Percentiles rank a stretch among this genome's conserved stretches.
Conservation (phyloP, 768 basidiomycete genomes). For the Pulveroboletus sp. region DNA sequence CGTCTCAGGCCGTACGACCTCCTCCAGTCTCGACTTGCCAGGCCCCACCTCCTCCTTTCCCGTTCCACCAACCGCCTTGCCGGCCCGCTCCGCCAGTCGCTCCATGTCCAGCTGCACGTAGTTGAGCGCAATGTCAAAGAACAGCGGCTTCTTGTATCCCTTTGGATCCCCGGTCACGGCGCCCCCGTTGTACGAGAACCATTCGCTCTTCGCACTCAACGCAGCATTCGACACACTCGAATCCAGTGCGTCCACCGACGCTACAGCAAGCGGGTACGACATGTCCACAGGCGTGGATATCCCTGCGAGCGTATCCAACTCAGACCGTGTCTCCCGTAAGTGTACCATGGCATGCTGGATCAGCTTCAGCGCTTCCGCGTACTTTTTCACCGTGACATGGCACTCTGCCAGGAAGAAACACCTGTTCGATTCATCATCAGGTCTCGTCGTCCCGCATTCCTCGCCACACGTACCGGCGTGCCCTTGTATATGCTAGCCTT, state of each 20-base stretch:
- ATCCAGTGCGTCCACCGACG: conserved; percentile 52
- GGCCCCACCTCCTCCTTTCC: conserved; percentile 21
- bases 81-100: conserved; percentile 63
- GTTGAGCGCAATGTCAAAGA: conserved; percentile 93
- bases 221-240: conserved; percentile 43
- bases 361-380: conserved; percentile 68
- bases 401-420: conserved; percentile 74
- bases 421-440: conserved; percentile 34
- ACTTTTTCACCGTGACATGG: conserved; percentile 65
- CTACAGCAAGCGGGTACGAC: conserved; percentile 53
- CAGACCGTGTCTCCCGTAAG: conserved; percentile 65
- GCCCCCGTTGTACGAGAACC: conserved; percentile 79
- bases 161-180: conserved; percentile 40
- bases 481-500: conserved; percentile 68
- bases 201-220: conserved; percentile 59
- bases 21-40: conserved; percentile 55
- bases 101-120: conserved; percentile 88
- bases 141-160: conserved; percentile 75
- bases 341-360: conserved; percentile 69
- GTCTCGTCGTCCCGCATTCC: background rate
- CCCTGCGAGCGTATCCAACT: conserved; percentile 43
- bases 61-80: conserved; percentile 40
- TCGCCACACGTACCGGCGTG: conserved; percentile 51
- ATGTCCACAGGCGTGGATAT: conserved; percentile 36
- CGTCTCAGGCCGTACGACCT: conserved; percentile 41